Conservation (phyloP, 495 filamentous ascomycete genomes). For the Trypethelium eluteriae region DNA sequence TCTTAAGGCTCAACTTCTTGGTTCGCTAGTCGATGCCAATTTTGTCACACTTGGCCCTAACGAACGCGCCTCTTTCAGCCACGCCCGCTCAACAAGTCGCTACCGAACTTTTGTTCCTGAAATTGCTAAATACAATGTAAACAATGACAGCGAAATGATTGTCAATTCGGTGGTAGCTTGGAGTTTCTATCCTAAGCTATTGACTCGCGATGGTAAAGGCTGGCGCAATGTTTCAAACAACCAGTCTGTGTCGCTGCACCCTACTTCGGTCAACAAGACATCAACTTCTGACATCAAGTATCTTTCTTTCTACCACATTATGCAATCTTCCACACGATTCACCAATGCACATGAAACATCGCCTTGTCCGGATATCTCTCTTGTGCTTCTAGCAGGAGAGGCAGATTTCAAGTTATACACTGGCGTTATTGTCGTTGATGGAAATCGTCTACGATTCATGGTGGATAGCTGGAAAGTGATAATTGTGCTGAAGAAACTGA, state of each 20-base stretch:
- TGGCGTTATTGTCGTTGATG: slow-evolving; percentile 76
- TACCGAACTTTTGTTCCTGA: slow-evolving; percentile 71
- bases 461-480: slow-evolving; percentile 85
- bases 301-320: slow-evolving; percentile 91
- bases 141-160: slow-evolving; percentile 70
- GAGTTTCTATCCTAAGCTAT: slow-evolving; percentile 91
- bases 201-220: slow-evolving; percentile 78
- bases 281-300: slow-evolving; percentile 55
- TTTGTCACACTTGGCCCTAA: slow-evolving; percentile 62
- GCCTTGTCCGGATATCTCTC: slow-evolving; percentile 68
- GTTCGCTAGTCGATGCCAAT: slow-evolving; percentile 71
- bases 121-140: slow-evolving; percentile 61
- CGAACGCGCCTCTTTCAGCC: slow-evolving; percentile 60
- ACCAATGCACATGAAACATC: slow-evolving; percentile 89
- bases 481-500: slow-evolving; percentile 72
- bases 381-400: slow-evolving; percentile 80
- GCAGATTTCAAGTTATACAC: slow-evolving; percentile 79
- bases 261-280: slow-evolving; percentile 76
- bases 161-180: slow-evolving; percentile 74
- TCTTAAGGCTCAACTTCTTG: slow-evolving; percentile 79
- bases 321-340: slow-evolving; percentile 73
- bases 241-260: slow-evolving; percentile 75
- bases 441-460: slow-evolving; percentile 78
- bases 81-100: slow-evolving; percentile 49
- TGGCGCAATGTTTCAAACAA: slow-evolving; percentile 88